Conservation (phyloP, 2,329 filamentous ascomycete species). For the Fusarium sulawesiense region DNA sequence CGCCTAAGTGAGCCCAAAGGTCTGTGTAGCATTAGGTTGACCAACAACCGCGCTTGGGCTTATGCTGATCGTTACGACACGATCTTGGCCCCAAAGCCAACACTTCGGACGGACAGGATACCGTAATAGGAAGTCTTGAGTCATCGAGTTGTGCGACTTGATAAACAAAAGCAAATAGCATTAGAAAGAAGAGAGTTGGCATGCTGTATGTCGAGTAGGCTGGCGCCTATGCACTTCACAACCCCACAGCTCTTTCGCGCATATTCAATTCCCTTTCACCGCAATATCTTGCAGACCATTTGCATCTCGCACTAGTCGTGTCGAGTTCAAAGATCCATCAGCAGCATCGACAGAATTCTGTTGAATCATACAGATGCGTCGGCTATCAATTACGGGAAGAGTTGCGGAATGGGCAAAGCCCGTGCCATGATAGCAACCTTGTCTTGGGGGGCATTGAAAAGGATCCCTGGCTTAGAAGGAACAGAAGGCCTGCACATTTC, state of each 20-base stretch:
- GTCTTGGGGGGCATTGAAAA: conserved; percentile 39
- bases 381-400: conserved; percentile 21
- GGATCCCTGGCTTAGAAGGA: conserved; percentile 23
- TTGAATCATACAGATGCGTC: not conserved
- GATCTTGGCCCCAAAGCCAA: conserved; percentile 26
- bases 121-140: conserved; percentile 27
- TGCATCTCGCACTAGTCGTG: not conserved
- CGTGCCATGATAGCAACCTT: conserved; percentile 13
- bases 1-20: conserved; percentile 17
- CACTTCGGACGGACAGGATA: conserved; percentile 24
- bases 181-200: conserved; percentile 22
- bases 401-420: conserved; percentile 20
- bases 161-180: conserved; percentile 36
- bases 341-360: not conserved
- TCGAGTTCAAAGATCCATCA: not conserved
- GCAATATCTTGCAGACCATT: not conserved
- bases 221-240: conserved; percentile 41
- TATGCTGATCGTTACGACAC: conserved; percentile 29
- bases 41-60: conserved; percentile 33
- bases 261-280: not conserved
- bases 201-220: conserved; percentile 18
- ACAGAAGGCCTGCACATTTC: conserved; percentile 16
- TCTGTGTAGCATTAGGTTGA: conserved; percentile 19
- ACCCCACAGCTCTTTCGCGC: conserved; percentile 2
- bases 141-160: conserved; percentile 20